These are phyloP conservation scores for Saitoella complicata DNA, from an alignment of 805 yeast species.

Conservation along the genomic window DNA sequence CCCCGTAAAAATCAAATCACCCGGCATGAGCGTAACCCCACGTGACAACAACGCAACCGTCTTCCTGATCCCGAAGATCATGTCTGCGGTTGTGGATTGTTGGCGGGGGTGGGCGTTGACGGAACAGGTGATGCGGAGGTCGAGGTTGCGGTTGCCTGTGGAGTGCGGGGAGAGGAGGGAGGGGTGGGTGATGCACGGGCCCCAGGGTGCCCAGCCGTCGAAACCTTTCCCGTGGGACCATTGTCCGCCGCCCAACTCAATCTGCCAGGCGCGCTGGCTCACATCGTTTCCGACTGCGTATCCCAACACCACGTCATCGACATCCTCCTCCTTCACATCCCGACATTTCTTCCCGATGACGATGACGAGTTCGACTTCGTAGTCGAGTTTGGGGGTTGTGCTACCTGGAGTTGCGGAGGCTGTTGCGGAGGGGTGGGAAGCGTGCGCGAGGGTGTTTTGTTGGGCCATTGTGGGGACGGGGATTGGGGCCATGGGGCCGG, in stretches of 20 bases:
- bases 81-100: constrained; percentile 29
- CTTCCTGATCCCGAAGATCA: constrained; percentile 31
- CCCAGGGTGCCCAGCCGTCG: constrained; percentile 42
- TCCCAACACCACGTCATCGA: constrained; percentile 33
- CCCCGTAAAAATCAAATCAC: constrained; percentile 40
- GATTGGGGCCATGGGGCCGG: constrained; percentile 29
- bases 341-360: constrained; percentile 36
- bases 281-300: constrained; percentile 41
- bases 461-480: constrained; percentile 26
- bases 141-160: neutral
- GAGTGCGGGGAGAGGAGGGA: neutral
- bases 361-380: constrained; percentile 38
- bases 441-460: constrained; percentile 17
- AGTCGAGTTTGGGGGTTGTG: constrained; percentile 24
- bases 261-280: constrained; percentile 43
- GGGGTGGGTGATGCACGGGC: constrained; percentile 22
- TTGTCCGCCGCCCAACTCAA: constrained; percentile 36
- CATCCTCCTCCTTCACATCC: constrained; percentile 28
- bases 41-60: constrained; percentile 32
- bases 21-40: constrained; percentile 37
- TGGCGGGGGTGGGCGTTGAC: constrained; percentile 36
- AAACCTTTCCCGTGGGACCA: constrained; percentile 37
- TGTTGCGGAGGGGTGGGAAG: neutral
- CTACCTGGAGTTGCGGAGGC: constrained; percentile 18
- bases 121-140: constrained; percentile 2